These are phyloP conservation scores for Penicillium sp. DNA, from an alignment of 2,329 filamentous ascomycete species.

Conservation along the genomic window DNA sequence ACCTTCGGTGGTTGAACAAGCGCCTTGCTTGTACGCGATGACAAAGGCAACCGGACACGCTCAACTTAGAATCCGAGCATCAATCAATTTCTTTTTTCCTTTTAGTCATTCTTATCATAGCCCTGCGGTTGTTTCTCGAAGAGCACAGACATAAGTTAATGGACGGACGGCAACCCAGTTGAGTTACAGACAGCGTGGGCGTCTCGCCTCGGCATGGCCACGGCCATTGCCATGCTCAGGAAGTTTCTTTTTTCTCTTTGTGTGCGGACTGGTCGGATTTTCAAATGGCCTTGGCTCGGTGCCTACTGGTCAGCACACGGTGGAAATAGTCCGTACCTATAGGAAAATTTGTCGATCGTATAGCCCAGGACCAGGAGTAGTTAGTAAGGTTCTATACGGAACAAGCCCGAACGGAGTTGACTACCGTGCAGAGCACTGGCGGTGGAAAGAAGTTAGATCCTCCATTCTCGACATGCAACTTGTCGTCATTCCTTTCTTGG, in stretches of 20 bases:
- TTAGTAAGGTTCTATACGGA: conserved; percentile 1
- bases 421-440: neutral
- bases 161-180: neutral
- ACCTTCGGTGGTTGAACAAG: neutral
- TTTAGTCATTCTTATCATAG: neutral
- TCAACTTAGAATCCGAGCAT: too few species aligned
- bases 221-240: neutral
- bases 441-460: neutral
- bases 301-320: neutral
- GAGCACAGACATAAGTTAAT: neutral
- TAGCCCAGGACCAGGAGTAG: neutral
- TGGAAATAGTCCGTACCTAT: neutral
- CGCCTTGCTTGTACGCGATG: conserved; percentile 5
- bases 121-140: neutral
- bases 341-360: neutral
- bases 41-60: neutral
- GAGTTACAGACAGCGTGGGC: neutral
- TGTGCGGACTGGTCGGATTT: neutral
- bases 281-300: neutral
- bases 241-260: neutral
- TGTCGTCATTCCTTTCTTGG: neutral
- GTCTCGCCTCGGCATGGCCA: neutral
- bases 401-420: neutral
- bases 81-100: neutral
- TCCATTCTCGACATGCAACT: neutral